Evolutionary conservation across 2,329 filamentous ascomycete genomes (phyloP).

Genomic region (Pyrenochaeta sp.): DNA sequence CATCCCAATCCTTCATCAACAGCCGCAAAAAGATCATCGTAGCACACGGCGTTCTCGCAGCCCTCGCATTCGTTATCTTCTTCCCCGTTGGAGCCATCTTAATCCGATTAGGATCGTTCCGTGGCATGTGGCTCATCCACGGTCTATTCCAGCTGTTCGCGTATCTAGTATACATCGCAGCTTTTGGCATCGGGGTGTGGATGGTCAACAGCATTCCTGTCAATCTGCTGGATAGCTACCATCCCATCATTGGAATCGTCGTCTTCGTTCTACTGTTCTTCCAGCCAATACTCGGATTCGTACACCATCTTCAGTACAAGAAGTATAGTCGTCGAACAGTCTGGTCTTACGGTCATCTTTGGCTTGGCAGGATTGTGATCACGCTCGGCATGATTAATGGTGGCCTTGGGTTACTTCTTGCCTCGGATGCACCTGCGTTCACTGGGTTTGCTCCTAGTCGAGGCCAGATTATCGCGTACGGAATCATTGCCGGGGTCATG

Average conservation of each 20-base stretch:
- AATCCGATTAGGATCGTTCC: conserved; percentile 52
- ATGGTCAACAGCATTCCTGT: conserved; percentile 51
- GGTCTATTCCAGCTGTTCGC: conserved; percentile 58
- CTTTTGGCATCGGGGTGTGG: conserved; percentile 61
- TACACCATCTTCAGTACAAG: conserved; percentile 62
- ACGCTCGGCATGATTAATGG: conserved; percentile 64
- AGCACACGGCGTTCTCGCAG: conserved; percentile 55
- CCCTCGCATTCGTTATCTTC: conserved; percentile 54
- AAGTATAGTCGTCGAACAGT: conserved; percentile 54
- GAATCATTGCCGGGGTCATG: conserved; percentile 44
- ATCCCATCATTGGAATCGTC: conserved; percentile 63
- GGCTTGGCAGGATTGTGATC: conserved; percentile 62
- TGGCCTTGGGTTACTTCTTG: conserved; percentile 59
- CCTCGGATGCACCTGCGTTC: conserved; percentile 35
- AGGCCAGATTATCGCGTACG: conserved; percentile 44
- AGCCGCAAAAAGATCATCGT: conserved; percentile 26
- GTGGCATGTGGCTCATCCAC: conserved; percentile 53
- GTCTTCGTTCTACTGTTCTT: conserved; percentile 61
- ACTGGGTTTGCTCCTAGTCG: conserved; percentile 33
- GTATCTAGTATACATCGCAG: conserved; percentile 58
- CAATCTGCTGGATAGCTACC: conserved; percentile 49
- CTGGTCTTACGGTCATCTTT: conserved; percentile 61
- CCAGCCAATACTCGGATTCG: conserved; percentile 60
- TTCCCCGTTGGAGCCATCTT: conserved; percentile 56
- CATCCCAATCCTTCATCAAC: conserved; percentile 16